Evolutionary conservation across 768 basidiomycete genomes (phyloP).

Genomic region (Hygrocybe punicea): DNA sequence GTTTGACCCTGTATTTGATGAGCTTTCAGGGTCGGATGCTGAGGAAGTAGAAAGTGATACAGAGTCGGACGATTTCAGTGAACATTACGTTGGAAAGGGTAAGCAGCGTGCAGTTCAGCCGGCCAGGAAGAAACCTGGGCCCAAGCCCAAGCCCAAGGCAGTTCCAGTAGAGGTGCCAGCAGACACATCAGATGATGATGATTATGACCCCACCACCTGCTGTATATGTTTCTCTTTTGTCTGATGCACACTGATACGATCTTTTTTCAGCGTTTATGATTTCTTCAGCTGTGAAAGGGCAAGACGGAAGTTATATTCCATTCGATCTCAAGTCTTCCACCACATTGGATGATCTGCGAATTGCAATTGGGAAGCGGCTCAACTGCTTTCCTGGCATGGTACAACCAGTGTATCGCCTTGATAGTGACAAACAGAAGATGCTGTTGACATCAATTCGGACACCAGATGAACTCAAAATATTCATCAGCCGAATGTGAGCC

Average conservation of each 20-base stretch:
- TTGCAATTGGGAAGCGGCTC: background rate
- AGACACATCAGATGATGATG: too few relatives aligned
- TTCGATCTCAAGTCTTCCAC: background rate
- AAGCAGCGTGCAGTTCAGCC: background rate
- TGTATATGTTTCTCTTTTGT: background rate
- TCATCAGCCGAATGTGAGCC: background rate
- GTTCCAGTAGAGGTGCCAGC: background rate
- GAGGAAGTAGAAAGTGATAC: background rate
- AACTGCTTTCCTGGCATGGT: background rate
- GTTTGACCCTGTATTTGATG: too few relatives aligned
- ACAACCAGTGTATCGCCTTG: background rate
- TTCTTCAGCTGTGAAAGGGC: background rate
- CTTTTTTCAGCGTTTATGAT: background rate
- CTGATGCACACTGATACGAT: background rate
- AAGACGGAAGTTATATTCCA: background rate
- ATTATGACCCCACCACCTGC: background rate
- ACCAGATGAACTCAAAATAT: background rate
- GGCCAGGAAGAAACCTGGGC: background rate
- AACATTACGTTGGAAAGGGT: background rate
- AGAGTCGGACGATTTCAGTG: background rate
- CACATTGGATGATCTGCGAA: background rate
- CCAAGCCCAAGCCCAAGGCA: background rate
- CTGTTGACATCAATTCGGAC: background rate
- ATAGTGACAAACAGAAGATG: conserved; percentile 3
- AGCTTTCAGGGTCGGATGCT: too few relatives aligned